Base-by-base conservation (phyloP, 768 basidiomycete species). In the Kwoniella dendrophila region DNA sequence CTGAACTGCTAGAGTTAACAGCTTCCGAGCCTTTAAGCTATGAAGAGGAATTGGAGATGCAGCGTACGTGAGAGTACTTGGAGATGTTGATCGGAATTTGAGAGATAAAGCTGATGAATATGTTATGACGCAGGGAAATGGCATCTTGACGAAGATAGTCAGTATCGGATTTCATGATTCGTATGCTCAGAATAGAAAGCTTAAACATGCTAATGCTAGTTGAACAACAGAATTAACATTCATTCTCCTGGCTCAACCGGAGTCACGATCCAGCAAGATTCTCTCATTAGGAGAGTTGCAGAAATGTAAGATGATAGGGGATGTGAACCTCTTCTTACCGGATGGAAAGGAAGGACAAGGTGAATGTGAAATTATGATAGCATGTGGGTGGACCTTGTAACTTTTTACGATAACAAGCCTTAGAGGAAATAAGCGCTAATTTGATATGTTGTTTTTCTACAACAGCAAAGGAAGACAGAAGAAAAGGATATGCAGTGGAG, bases 341-440 rank as follows among this genome's bases (percentile, higher is more conserved):
- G 86, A 86, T 47, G 67, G 82, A 80, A 84, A 85, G 57, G 48
- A 54, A n/a, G 73, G 56, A 14, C 87, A 92, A 64, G 90, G 86
- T 2, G 94, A 97, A 72, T 85, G 87, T 27, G 92, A 95, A 76
- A 87, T 95, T 62, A 97, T 95, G 93, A 88, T 95, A 63, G 92
- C 92, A 70, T 89, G 90, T 87, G 64, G 58, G 81, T 67, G 51
- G 32, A 22, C 27, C 5, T 14, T 32, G 20, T 51, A 5, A 18
- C n/a, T 24, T 4, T 52, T n/a, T n/a, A n/a, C n/a, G n/a, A n/a
- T n/a, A n/a, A n/a, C n/a, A n/a, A n/a, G n/a, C n/a, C n/a, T n/a
- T n/a, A n/a, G n/a, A n/a, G 49, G 49, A 51, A 33, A 12, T 16
- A 18, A 30, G n/a, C 8, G 49, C 26, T 22, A 16, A 32, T 8